Evolutionary conservation across 106 monocot genomes (phyloP).

Genomic region (Dioscorea dumetorum): DNA sequence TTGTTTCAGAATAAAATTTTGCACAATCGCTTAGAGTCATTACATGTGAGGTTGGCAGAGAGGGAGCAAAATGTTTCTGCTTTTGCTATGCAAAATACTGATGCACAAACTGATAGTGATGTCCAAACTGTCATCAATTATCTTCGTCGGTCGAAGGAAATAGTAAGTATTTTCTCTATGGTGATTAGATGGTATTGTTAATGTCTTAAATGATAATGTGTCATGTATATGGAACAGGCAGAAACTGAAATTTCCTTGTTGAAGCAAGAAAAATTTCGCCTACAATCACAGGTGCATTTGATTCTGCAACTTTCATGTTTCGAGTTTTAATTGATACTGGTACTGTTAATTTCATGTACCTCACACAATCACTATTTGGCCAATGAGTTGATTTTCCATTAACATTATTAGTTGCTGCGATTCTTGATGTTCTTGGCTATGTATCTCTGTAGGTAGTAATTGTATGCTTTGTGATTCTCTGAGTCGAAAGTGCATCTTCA

Average conservation of each 20-base stretch:
- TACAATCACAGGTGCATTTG: conserved; percentile 65
- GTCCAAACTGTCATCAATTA: conserved; percentile 70
- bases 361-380: not conserved
- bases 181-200: no score
- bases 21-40: conserved; percentile 60
- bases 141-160: conserved; percentile 88
- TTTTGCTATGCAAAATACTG: conserved; percentile 17
- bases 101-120: conserved; percentile 51
- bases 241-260: conserved; percentile 77
- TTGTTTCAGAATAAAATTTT: conserved; percentile 66
- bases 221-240: conserved; percentile 35
- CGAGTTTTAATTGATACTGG: not conserved
- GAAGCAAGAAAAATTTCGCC: conserved; percentile 77
- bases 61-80: conserved; percentile 48
- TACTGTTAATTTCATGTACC: not conserved
- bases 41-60: conserved; percentile 74
- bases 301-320: not conserved
- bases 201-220: not conserved
- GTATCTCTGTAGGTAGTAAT: no score
- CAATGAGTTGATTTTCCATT: not conserved
- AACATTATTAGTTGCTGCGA: not conserved
- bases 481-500: no score
- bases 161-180: conserved; percentile 45
- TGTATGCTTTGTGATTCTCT: no score
- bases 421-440: no score